Percentiles rank a stretch among this genome's conserved stretches.
Conservation (phyloP, 805 yeast genomes). For the Ogataea wickerhamii region DNA sequence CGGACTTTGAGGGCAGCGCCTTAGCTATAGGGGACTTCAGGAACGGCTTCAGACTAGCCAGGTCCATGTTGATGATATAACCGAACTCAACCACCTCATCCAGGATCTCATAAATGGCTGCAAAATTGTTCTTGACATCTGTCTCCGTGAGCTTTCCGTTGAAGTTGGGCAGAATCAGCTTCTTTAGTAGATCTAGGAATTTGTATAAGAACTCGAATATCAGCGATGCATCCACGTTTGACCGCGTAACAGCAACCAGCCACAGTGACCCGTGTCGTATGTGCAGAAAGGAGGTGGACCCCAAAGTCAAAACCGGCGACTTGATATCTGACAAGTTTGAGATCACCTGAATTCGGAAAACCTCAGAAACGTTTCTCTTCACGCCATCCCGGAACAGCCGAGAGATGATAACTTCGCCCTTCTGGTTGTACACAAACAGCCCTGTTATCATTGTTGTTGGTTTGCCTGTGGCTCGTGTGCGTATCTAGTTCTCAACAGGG, state of each 20-base stretch:
- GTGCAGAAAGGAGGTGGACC: conserved; percentile 88
- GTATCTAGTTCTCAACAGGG: too few species aligned
- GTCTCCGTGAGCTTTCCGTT: conserved; percentile 38
- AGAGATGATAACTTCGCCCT: conserved; percentile 82
- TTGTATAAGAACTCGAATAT: conserved; percentile 76
- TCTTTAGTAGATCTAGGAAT: conserved; percentile 50
- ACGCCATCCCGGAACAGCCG: conserved; percentile 71
- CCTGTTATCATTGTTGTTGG: conserved; percentile 68
- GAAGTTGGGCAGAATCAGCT: conserved; percentile 31
- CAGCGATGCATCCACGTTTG: conserved; percentile 79
- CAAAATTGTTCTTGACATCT: conserved; percentile 60
- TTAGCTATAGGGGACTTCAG: conserved; percentile 21
- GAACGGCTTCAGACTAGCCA: conserved; percentile 35
- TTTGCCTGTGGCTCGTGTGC: too few species aligned
- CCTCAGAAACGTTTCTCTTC: conserved; percentile 75
- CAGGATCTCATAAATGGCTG: conserved; percentile 67
- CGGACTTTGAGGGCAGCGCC: background rate
- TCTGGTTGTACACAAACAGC: conserved; percentile 67
- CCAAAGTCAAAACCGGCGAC: conserved; percentile 77
- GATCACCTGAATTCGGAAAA: conserved; percentile 89
- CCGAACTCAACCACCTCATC: conserved; percentile 80
- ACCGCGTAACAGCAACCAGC: conserved; percentile 85
- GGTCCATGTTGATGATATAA: conserved; percentile 65
- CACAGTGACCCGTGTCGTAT: conserved; percentile 62
- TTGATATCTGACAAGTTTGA: conserved; percentile 49